Evolutionary conservation across 345 rosid genomes (phyloP).

Genomic region (Mercurialis annua): DNA sequence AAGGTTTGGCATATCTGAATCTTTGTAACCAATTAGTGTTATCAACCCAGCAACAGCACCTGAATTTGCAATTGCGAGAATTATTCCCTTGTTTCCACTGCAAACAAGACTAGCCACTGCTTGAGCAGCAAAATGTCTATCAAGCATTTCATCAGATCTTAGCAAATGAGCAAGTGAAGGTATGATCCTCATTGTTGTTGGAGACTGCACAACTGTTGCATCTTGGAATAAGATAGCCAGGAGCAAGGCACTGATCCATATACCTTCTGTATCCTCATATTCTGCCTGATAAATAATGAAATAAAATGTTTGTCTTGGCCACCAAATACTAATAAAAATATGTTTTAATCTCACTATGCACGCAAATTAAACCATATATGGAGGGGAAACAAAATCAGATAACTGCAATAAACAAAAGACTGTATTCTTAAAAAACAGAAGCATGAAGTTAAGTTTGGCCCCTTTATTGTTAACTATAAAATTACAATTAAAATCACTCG

Average conservation of each 20-base stretch:
- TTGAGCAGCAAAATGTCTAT: constrained; percentile 80
- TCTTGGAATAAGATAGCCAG: constrained; percentile 81
- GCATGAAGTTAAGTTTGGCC: too few relatives aligned
- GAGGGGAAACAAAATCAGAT: background rate
- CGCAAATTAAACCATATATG: background rate
- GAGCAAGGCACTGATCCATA: constrained; percentile 75
- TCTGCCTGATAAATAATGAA: constrained; percentile 48
- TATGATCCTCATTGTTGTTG: constrained; percentile 57
- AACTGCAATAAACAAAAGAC: constrained; percentile 2
- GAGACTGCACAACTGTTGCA: constrained; percentile 49
- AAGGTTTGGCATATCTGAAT: constrained; percentile 51
- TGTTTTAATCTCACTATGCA: background rate
- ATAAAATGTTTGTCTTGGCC: constrained; percentile 11
- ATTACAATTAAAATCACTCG: background rate
- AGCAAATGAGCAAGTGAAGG: constrained; percentile 71
- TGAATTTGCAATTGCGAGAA: constrained; percentile 69
- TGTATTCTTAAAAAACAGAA: too few relatives aligned
- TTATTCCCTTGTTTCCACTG: constrained; percentile 59
- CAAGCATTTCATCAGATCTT: constrained; percentile 68
- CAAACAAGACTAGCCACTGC: constrained; percentile 81
- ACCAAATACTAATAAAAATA: constrained; percentile 3
- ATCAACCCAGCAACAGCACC: constrained; percentile 80
- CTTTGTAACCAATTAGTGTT: constrained; percentile 61
- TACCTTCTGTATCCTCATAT: constrained; percentile 60
- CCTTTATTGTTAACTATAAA: too few relatives aligned